Base-by-base conservation (phyloP, 306 rosid species). In the Dalbergia oliveri region DNA sequence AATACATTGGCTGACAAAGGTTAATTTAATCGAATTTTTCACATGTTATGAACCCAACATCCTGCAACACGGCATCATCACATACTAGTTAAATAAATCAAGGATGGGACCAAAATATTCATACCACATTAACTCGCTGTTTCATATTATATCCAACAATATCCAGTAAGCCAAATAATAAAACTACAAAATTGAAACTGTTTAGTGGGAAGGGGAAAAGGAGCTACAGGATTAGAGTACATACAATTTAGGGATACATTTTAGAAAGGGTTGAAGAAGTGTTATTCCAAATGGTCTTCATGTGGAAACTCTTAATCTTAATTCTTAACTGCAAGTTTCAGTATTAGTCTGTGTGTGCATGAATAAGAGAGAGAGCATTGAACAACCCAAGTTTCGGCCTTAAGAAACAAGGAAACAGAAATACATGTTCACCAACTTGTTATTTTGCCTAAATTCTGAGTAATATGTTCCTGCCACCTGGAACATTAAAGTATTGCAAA, bases 291-390 rank as follows among this genome's bases (percentile, higher is more conserved):
- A 39, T 19, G 19, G 37, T 11, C 8, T 65, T 21, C 15, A 10
- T 4, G 19, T 66, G 43, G 65, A 66, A 77, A 66, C 59, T 43
- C 65, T 35, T 44, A 73, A 50, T 50, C 8, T 50, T 50, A 50
- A 50, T 5, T 12, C 8, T 50, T 50, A 50, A 50, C 6, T 12
- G 57, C 18, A 13, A 50, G 57, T 50, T 16, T 50, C 57, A 14
- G 5, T 50, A 50, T 5, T 50, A 50, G 5, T 50, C 57, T 3
- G 6, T 18, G 9, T 18, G 16, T 43, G 49, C 59, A 53, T 14
- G 59, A 16, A 15, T n/a, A n/a, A 2, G 39, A 3, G 77, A 72
- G 26, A 18, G 26, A 6, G 18, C 4, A n/a, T 11, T 1, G 13
- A n/a, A 56, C 37, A 35, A 12, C 39, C 66, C 39, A 21, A 56